A percentile compares a stretch with the other conserved stretches of the same genome.
Conservation (phyloP, 139 green algal genomes). For the Chlamydomonas asymmetrica region DNA sequence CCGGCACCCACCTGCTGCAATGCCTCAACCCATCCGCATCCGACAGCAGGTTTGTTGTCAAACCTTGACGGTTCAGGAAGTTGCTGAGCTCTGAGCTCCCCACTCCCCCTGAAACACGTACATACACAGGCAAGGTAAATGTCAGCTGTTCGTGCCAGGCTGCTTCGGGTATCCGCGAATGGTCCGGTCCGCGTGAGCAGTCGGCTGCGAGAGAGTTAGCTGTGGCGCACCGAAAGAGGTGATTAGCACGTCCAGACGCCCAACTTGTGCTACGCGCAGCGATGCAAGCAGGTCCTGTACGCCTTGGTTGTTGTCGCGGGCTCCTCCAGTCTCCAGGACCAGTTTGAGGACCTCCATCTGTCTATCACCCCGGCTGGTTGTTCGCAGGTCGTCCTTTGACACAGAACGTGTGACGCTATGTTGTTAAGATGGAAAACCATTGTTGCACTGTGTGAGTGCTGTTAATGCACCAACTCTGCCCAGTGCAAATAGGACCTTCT, state of each 20-base stretch:
- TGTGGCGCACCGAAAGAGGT: conserved; percentile 13
- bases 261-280: background rate
- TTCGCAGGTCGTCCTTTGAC: background rate
- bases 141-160: background rate
- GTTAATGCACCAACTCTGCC: too few relatives aligned
- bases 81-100: conserved; percentile 49
- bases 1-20: conserved; percentile 20
- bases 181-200: background rate
- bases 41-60: conserved; percentile 52
- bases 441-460: background rate
- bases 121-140: background rate
- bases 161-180: background rate
- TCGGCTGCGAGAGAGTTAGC: background rate
- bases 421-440: background rate
- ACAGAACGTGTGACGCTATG: background rate
- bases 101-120: conserved; percentile 37
- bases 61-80: conserved; percentile 47
- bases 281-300: background rate
- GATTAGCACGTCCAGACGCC: conserved; percentile 15
- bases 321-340: too few relatives aligned
- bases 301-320: background rate
- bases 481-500: too few relatives aligned
- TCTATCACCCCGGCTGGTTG: too few relatives aligned
- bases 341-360: too few relatives aligned
- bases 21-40: conserved; percentile 51